Conservation (phyloP, 495 filamentous ascomycete species). For the Aspergillus diversus region DNA sequence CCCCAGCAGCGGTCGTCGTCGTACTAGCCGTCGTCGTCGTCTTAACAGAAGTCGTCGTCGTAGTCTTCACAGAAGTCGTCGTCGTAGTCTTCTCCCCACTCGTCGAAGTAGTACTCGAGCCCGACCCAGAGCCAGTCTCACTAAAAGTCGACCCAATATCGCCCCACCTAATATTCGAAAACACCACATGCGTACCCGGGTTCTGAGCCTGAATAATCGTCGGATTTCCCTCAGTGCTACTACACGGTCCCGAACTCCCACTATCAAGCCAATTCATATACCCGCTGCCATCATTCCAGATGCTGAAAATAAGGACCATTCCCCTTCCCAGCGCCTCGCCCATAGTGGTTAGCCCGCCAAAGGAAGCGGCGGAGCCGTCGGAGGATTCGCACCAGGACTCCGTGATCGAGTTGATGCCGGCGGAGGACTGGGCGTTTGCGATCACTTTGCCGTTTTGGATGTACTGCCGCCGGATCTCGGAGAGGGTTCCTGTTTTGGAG, state of each 20-base stretch:
- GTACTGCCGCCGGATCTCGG: slow-evolving; percentile 12
- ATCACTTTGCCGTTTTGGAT: slow-evolving; percentile 13
- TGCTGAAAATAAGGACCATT: slow-evolving; percentile 65
- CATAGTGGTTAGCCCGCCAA: slow-evolving; percentile 8
- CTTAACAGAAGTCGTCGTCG: neutral
- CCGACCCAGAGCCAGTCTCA: neutral
- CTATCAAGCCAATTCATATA: slow-evolving; percentile 67
- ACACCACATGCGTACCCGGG: slow-evolving; percentile 8
- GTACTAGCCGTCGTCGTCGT: neutral
- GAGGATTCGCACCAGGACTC: neutral
- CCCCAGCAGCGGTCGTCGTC: neutral
- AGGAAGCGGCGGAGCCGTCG: neutral
- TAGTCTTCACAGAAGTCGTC: neutral
- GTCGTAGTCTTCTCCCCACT: neutral
- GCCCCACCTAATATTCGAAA: slow-evolving; percentile 14
- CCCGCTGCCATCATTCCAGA: slow-evolving; percentile 62
- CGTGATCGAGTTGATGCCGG: neutral
- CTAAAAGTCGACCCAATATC: slow-evolving; percentile 12
- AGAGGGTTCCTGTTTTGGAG: neutral
- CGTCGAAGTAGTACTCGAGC: neutral
- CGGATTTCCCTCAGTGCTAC: slow-evolving; percentile 21
- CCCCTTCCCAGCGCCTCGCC: slow-evolving; percentile 46
- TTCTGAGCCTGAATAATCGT: neutral
- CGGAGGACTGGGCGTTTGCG: slow-evolving; percentile 5
- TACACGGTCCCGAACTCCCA: slow-evolving; percentile 60